Evolutionary conservation across 768 basidiomycete genomes (phyloP).

Genomic region (Postia placenta): DNA sequence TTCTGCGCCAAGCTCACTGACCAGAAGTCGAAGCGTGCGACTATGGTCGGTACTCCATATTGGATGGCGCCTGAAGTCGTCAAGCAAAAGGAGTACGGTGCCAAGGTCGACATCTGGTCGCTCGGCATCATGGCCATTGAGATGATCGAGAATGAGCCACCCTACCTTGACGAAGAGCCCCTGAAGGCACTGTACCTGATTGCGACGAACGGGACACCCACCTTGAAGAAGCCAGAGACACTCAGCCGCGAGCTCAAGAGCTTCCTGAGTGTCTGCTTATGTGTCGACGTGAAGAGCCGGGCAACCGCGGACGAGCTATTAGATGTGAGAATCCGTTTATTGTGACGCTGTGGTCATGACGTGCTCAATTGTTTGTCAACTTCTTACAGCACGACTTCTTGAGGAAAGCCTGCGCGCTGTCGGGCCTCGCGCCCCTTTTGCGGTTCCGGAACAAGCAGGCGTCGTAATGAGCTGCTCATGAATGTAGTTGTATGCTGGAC

Average conservation of each 20-base stretch:
- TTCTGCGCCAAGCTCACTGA: conserved; percentile 96
- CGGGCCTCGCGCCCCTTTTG: conserved; percentile 80
- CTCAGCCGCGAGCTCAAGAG: conserved; percentile 90
- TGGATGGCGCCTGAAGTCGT: conserved; percentile 99
- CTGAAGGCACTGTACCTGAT: conserved; percentile 92
- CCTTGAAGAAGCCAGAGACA: conserved; percentile 91
- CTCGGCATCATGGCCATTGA: conserved; percentile 98
- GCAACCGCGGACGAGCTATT: conserved; percentile 86
- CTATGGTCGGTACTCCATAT: conserved; percentile 98
- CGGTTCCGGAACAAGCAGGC: conserved; percentile 69
- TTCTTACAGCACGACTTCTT: conserved; percentile 85
- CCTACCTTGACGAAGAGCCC: conserved; percentile 93
- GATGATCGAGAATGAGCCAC: conserved; percentile 98
- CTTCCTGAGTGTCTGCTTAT: conserved; percentile 96
- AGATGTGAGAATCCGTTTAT: conserved; percentile 46
- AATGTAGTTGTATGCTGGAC: conserved; percentile 1
- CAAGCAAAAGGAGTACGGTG: conserved; percentile 94
- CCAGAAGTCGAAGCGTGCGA: conserved; percentile 93
- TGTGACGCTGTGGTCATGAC: conserved; percentile 3
- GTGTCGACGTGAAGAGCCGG: conserved; percentile 91
- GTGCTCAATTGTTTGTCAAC: conserved; percentile 6
- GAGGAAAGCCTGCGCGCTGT: conserved; percentile 77
- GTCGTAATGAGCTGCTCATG: conserved; percentile 17
- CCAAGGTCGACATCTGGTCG: conserved; percentile 96
- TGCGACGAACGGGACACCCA: conserved; percentile 97